These are phyloP conservation scores for Sicyos edulis DNA, from an alignment of 306 rosid genomes.

Conservation along the genomic window DNA sequence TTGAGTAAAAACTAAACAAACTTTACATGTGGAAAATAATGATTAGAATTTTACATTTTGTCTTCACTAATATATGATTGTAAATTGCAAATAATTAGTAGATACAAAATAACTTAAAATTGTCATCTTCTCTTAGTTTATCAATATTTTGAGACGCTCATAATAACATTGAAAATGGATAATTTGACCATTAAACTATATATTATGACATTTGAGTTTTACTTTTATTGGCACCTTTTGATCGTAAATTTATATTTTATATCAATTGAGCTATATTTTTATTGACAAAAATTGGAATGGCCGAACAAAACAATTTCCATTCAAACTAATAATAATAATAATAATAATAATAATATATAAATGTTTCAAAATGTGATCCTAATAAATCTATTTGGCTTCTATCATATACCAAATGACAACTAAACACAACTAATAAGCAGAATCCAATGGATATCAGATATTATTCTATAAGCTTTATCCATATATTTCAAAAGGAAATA, in stretches of 20 bases:
- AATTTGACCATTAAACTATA: no score
- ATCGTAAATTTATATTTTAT: no score
- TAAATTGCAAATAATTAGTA: neutral
- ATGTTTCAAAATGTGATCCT: neutral
- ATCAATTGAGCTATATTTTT: no score
- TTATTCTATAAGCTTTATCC: conserved; percentile 10
- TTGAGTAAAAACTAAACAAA: neutral
- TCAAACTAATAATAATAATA: no score
- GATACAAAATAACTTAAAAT: neutral
- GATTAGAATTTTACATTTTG: neutral
- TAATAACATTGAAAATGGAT: no score
- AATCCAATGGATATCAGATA: neutral
- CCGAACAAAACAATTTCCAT: no score
- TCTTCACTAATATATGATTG: neutral
- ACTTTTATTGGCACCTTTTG: no score
- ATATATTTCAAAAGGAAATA: neutral
- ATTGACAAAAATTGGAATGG: no score
- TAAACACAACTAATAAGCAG: neutral
- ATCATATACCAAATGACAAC: neutral
- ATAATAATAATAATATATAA: no score
- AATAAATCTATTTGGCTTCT: neutral
- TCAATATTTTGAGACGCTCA: no score
- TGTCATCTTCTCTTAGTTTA: no score
- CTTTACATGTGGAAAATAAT: neutral
- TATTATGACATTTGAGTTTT: no score